Base-by-base conservation (phyloP, 2,329 filamentous ascomycete species). In the Coniochaeta pulveracea region DNA sequence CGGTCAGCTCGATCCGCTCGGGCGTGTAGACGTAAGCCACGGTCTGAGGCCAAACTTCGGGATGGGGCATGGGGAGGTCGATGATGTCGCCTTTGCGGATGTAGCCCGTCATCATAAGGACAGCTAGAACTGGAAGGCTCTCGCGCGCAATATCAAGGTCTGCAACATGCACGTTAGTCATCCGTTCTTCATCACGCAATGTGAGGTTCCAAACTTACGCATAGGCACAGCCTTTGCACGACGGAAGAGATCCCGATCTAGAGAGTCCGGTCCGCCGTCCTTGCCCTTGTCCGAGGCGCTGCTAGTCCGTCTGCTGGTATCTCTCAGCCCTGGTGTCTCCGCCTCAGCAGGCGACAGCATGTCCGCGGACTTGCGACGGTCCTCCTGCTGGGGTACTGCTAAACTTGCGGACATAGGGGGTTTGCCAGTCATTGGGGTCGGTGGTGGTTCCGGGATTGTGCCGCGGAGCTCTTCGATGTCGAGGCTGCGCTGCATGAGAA, bases 51-150 rank as follows among this genome's bases (percentile, higher is more conserved):
- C 73, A 79, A 6, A 57, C 64, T 33, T 64, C 61, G 1, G 73
- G 72, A 36, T 66, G 57, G 2, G 73, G 73, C 35, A 79, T 41
- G 0, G 72, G 72, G 8, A 78, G 53, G 40, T 76, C 70, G 33
- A 79, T 57, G 2, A 57, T 54, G 43, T 76, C 72, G 18, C 69
- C 64, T 16, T 58, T 56, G 10, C 53, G 51, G 15, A 76, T 58
- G 42, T 67, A 58, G 4, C 66, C 61, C 0, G 69, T 74, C 21
- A 68, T 54, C 41, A 79, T 64, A 29, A 77, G 51, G 2, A 65
- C 60, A 1, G 64, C 69, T 5, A 77, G 51, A 0, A 70, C 61
- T 2, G 72, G 74, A 4, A 76, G 56, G 37, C 57, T 57, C 10
- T 60, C 56, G 3, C 61, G 52, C 5, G 63, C 63, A 38, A 69